Base-by-base conservation (phyloP, 306 rosid genomes). In the Corylus heterophylla region DNA sequence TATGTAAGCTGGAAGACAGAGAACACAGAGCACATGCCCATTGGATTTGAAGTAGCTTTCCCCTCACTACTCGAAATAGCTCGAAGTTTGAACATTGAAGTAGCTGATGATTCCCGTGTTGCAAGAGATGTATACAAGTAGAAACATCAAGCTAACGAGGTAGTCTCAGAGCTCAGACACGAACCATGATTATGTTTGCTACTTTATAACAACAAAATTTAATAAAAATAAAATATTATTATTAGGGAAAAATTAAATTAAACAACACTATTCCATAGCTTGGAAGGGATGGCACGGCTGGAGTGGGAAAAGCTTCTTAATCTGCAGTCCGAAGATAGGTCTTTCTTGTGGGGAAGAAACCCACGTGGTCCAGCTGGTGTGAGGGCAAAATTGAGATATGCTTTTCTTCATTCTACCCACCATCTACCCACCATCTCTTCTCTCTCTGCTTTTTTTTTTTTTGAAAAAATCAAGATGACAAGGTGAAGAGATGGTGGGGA, bases 11-110 rank as follows among this genome's bases (percentile, higher is more conserved):
- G 9, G 79, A 82, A 79, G 61, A 86, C 27, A n/a, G 99, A 96
- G 85, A 90, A 88, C 16, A 88, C 73, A 1, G 97, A 96, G 73
- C 99, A 90, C 85, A 96, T 93, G 96, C 91, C 94, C 0, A 92
- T 96, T 9, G 99, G 99, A 1, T 96, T 96, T 75, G 99, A 96
- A 79, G 88, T 96, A 27, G 97, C 98, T 72, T 96, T 93, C 29
- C 99, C 99, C 55, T 96, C 98, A 0, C 85, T 96, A 7, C 89
- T 96, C 0, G 92, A 96, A 25, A 69, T 88, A 37, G 98, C 97
- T 61, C 80, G 87, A 54, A 83, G 80, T 9, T 62, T 93, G 73
- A 52, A 87, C 58, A 89, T 96, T 10, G 79, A 93, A 61, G 85
- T 93, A 0, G 92, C 88, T 1, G 59, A 80, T 2, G 86, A 93